Percentiles rank a stretch among this genome's conserved stretches.
phyloP scores from a whole-genome alignment of 2,329 filamentous ascomycete species.

The Beauveria rudraprayagi region DNA sequence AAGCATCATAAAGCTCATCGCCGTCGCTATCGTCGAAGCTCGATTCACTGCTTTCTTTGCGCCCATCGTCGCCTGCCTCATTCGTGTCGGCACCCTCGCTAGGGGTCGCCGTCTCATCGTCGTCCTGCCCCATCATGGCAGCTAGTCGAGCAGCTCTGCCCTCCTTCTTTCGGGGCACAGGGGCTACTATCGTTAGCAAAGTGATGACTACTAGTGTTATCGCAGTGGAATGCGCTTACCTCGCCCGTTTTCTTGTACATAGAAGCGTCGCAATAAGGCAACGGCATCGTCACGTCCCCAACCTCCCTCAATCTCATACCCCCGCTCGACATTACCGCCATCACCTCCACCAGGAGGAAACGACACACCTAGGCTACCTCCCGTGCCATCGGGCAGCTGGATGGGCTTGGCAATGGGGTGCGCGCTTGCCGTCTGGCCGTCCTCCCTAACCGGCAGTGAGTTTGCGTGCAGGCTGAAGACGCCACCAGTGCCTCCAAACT shows the following conservation, averaged over 20 bases:
- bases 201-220: neutral
- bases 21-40: conserved; percentile 1
- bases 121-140: conserved; percentile 41
- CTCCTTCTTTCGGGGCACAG: conserved; percentile 47
- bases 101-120: conserved; percentile 4
- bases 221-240: conserved; percentile 39
- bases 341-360: conserved; percentile 36
- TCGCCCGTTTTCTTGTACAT: conserved; percentile 95
- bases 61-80: neutral
- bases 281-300: conserved; percentile 90
- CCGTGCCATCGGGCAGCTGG: conserved; percentile 28
- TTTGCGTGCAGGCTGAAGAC: conserved; percentile 78
- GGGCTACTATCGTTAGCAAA: conserved; percentile 28
- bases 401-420: conserved; percentile 29
- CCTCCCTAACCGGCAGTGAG: conserved; percentile 33
- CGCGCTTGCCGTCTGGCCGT: conserved; percentile 32
- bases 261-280: conserved; percentile 84
- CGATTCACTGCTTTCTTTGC: conserved; percentile 3
- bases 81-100: conserved; percentile 3
- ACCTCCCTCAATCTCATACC: conserved; percentile 78
- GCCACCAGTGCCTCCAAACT: conserved; percentile 92
- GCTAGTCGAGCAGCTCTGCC: conserved; percentile 45
- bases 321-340: conserved; percentile 64
- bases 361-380: conserved; percentile 28
- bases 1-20: neutral